Evolutionary conservation across 495 filamentous ascomycete genomes (phyloP).

Genomic region (Haplographium delicatum): DNA sequence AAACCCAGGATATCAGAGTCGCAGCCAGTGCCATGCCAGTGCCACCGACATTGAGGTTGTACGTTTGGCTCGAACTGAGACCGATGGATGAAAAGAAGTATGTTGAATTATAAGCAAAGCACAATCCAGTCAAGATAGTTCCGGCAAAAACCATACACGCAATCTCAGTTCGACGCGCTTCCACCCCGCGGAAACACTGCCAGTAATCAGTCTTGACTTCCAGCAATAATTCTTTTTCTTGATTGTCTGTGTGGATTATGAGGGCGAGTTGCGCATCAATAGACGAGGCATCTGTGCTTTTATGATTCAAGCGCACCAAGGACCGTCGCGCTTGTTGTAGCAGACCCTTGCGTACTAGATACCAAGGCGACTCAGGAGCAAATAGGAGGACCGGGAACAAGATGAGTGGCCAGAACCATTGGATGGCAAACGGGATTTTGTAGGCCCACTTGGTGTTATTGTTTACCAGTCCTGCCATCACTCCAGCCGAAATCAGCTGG

Average conservation of each 20-base stretch:
- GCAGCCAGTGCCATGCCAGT: conserved; percentile 29
- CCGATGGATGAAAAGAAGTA: conserved; percentile 67
- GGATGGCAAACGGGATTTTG: conserved; percentile 49
- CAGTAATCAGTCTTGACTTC: conserved; percentile 51
- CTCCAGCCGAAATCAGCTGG: conserved; percentile 53
- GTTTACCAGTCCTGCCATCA: conserved; percentile 36
- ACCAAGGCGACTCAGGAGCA: conserved; percentile 46
- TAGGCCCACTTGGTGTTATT: conserved; percentile 44
- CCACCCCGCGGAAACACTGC: conserved; percentile 62
- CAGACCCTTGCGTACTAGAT: conserved; percentile 52
- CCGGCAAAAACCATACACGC: conserved; percentile 63
- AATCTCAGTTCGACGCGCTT: conserved; percentile 64
- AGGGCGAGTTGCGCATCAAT: conserved; percentile 45
- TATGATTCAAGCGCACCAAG: conserved; percentile 39
- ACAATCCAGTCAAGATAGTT: conserved; percentile 62
- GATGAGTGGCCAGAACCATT: conserved; percentile 50
- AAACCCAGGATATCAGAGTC: conserved; percentile 45
- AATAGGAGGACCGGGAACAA: conserved; percentile 37
- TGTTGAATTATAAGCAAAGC: conserved; percentile 62
- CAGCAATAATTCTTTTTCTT: conserved; percentile 54
- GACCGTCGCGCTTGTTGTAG: conserved; percentile 42
- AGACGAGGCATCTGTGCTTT: conserved; percentile 23
- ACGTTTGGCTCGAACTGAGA: conserved; percentile 33
- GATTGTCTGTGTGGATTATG: conserved; percentile 55
- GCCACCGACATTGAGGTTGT: conserved; percentile 37